Base-by-base conservation (phyloP, 2,329 filamentous ascomycete species). In the Ambrosiella xylebori region DNA sequence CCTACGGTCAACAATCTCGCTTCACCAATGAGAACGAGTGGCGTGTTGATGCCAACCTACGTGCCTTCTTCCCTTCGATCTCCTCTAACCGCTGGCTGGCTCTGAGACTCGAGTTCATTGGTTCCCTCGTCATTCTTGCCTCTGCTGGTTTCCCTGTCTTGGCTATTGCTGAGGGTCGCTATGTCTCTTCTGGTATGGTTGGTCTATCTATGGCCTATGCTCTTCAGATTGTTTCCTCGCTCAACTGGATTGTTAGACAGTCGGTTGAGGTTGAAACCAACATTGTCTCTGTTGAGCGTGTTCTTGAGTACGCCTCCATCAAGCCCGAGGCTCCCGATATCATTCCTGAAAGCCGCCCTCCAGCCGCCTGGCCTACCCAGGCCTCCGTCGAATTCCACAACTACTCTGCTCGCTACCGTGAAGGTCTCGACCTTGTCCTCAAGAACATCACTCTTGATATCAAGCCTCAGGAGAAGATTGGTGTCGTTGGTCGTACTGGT, bases 191-290 rank as follows among this genome's bases (percentile, higher is more conserved):
- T 7, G 93, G 93, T 60, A 75, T 82, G 71, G 90, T 97, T 56
- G 94, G 94, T 74, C 75, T 98, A 66, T 82, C 87, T 63, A 95
- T 98, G 89, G 95, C 91, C 52, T 96, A 97, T 71, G 93, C 90
- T 44, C 78, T 98, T 62, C 88, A 96, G 73, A 97, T 98, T 67
- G 98, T 93, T 1, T 87, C 91, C 64, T 95, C 90, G 40, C 79
- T 98, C 66, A 98, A 97, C 74, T 98, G 93, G 93, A 96, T 98
- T 66, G 93, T 98, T 56, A 83, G 94, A 60, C 93, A 98, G 72
- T 96, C 90, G 0, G 93, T 98, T 39, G 94, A 98, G 71, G 93
- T 98, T n/a, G 94, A 98, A 76, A 97, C 91, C n/a, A 98, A 98
- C 71, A 98, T 98, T 66, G 91, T 98, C 51, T 95, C 91, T 8